phyloP scores from a whole-genome alignment of 768 basidiomycete species.

The Russula foetens region DNA sequence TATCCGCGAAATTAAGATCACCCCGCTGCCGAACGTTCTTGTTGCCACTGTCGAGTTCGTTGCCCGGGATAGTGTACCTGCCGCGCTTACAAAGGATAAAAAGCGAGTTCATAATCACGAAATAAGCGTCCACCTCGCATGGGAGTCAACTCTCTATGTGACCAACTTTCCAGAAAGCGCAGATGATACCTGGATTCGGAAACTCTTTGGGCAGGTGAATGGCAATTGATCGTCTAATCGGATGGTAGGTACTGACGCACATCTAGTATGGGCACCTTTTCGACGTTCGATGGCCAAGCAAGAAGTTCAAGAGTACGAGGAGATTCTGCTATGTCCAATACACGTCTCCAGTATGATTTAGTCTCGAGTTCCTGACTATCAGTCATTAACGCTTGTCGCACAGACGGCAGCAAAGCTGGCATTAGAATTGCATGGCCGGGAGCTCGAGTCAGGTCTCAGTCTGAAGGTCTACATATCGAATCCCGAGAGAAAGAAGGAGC shows the following conservation, averaged over 20 bases:
- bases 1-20: constrained; percentile 80
- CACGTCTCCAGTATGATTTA: constrained; percentile 60
- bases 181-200: constrained; percentile 69
- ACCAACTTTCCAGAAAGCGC: constrained; percentile 88
- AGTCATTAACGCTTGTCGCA: neutral
- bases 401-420: constrained; percentile 66
- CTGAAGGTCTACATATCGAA: constrained; percentile 84
- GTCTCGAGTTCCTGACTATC: neutral
- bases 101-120: constrained; percentile 73
- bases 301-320: constrained; percentile 86
- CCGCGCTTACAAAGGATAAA: constrained; percentile 91
- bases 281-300: constrained; percentile 96
- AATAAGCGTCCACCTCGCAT: constrained; percentile 80
- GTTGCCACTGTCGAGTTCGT: constrained; percentile 90
- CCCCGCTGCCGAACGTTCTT: constrained; percentile 43
- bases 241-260: constrained; percentile 3
- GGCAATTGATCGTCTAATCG: neutral
- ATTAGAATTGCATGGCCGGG: constrained; percentile 68
- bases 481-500: constrained; percentile 79
- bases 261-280: constrained; percentile 81
- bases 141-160: constrained; percentile 91
- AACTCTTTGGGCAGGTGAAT: constrained; percentile 70
- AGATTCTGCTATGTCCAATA: constrained; percentile 95
- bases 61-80: constrained; percentile 73
- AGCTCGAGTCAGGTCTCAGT: constrained; percentile 58